These are phyloP conservation scores for Gymnopilus dilepis DNA, from an alignment of 768 basidiomycete genomes.

Conservation along the genomic window DNA sequence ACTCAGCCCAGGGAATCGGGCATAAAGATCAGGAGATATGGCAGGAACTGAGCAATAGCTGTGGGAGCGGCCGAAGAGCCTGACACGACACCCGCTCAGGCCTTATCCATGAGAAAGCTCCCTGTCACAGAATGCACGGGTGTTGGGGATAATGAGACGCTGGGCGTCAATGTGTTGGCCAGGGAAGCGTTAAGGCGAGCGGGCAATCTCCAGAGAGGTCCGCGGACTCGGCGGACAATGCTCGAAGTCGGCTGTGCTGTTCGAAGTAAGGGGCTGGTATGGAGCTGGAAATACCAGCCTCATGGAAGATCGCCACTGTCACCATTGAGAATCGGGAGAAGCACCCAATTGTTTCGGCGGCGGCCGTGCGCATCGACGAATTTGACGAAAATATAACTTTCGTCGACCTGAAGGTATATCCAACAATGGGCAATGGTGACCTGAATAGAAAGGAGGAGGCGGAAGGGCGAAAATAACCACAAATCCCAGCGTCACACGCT, in stretches of 20 bases:
- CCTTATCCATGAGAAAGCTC: not conserved
- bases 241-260: not conserved
- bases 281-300: too few species aligned
- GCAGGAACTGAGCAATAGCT: not conserved
- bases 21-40: not conserved
- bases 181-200: too few species aligned
- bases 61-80: not conserved
- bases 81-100: not conserved
- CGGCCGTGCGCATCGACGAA: not conserved
- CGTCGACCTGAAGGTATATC: not conserved
- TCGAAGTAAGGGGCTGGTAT: not conserved
- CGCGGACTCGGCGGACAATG: not conserved
- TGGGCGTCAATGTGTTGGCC: not conserved
- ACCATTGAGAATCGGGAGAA: too few species aligned
- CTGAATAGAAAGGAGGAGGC: not conserved
- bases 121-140: not conserved
- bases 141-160: not conserved
- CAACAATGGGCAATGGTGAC: not conserved
- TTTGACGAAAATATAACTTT: not conserved
- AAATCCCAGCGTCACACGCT: conserved; percentile 11
- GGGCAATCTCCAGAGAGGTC: not conserved
- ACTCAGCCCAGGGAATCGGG: not conserved
- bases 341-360: too few species aligned
- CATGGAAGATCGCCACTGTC: too few species aligned
- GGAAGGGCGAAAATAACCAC: not conserved